Evolutionary conservation across 495 filamentous ascomycete species (phyloP).

Genomic region (Glarea lozoyensis): DNA sequence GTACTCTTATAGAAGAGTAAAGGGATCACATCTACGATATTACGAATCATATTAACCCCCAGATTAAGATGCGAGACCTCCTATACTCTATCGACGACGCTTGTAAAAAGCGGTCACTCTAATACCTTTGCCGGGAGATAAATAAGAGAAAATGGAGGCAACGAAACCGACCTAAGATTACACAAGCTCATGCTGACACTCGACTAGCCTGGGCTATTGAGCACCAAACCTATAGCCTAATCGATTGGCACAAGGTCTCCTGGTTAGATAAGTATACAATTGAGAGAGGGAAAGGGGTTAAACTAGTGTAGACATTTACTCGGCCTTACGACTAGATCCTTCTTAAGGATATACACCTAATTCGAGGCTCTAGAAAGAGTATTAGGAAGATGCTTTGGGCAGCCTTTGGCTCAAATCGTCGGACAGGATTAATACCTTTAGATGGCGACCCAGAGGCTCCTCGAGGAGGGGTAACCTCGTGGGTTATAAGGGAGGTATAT

Average conservation of each 20-base stretch:
- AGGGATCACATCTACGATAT: too few relatives aligned
- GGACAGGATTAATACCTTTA: constrained; percentile 1
- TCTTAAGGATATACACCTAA: neutral
- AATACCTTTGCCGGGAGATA: neutral
- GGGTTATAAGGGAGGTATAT: neutral
- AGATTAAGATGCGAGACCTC: neutral
- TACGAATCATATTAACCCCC: neutral
- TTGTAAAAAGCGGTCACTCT: neutral
- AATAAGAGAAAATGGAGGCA: neutral
- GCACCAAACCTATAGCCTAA: neutral
- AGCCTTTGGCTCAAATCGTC: constrained; percentile 1
- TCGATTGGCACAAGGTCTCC: neutral
- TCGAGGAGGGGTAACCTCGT: constrained; percentile 4
- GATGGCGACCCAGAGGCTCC: neutral
- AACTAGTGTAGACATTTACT: neutral
- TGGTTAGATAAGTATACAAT: neutral
- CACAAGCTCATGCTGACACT: neutral
- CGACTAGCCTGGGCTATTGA: neutral
- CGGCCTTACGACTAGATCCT: neutral
- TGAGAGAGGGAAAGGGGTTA: neutral
- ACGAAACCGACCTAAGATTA: neutral
- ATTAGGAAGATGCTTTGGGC: constrained; percentile 6
- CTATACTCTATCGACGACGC: neutral
- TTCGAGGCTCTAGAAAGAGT: neutral
- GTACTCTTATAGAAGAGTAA: too few relatives aligned